Base-by-base conservation (phyloP, 176 grass and related monocot species). In the Zea luxurians region DNA sequence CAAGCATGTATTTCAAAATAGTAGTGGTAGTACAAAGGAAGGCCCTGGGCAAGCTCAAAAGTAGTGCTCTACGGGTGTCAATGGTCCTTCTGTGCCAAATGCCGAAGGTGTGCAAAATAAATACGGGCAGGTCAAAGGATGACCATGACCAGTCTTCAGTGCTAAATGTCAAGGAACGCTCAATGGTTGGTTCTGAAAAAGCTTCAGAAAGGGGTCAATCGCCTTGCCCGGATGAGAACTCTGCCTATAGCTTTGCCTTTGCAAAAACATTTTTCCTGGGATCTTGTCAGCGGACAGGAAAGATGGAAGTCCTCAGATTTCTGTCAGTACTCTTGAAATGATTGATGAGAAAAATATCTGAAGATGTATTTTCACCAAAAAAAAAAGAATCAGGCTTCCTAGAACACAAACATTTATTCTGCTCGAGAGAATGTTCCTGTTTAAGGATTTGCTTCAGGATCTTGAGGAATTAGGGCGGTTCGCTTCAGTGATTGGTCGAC, bases 241-340 rank as follows among this genome's bases (percentile, higher is more conserved):
- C 18, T 75, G 2, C 27, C 27, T 27, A 27, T 27, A 27, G 27
- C 27, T 27, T 27, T 27, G 27, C 70, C 70, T 75, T 64, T 17
- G 38, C 54, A 45, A 82, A 77, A 89, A 71, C 61, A 40, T 66
- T 11, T 86, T 86, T 73, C 53, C 76, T 38, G 48, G 73, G 69
- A 64, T 75, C 48, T 64, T 13, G 27, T 73, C 82, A 44, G 15
- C 52, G 21, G 48, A 73, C 73, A 64, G 66, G 77, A 79, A 87
- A 47, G 60, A 75, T 75, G 46, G 27, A 49, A 47, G 50, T 60
- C 43, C 84, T 66, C 55, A 47, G 45, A 78, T 83, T 52, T 82
- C 54, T 91, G 45, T 73, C 20, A 81, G 70, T 70, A 78, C 73
- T 83, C 64, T 88, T 46, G 83, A 91, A 48, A 77, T 74, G 68